Evolutionary conservation across 2,329 filamentous ascomycete species (phyloP).

Genomic region (Neonectria hederae): DNA sequence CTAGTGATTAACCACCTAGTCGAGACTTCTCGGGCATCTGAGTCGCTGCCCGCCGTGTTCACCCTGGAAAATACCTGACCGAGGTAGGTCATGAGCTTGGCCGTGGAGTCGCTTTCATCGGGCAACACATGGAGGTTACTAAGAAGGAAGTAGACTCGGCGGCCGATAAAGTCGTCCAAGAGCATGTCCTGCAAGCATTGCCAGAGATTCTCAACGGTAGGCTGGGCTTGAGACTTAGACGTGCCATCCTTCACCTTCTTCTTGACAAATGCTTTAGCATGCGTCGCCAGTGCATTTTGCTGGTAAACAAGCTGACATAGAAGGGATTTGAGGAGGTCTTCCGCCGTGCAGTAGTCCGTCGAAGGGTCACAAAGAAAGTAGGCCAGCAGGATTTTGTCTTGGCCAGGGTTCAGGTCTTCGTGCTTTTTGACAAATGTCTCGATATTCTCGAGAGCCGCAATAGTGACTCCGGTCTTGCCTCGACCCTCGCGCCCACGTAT

Average conservation of each 20-base stretch:
- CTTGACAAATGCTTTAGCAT: slow-evolving; percentile 48
- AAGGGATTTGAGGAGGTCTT: slow-evolving; percentile 53
- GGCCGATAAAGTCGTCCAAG: slow-evolving; percentile 38
- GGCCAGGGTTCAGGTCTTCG: slow-evolving; percentile 36
- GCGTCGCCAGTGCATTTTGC: slow-evolving; percentile 46
- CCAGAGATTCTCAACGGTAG: slow-evolving; percentile 45
- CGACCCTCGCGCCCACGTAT: slow-evolving; percentile 53
- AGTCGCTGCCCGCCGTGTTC: not conserved
- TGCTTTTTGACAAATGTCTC: slow-evolving; percentile 31
- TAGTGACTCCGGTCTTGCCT: slow-evolving; percentile 53
- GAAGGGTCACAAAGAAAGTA: slow-evolving; percentile 55
- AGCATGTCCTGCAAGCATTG: slow-evolving; percentile 55
- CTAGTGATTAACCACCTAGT: slow-evolving; percentile 55
- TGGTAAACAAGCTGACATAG: slow-evolving; percentile 50
- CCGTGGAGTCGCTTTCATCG: slow-evolving; percentile 39
- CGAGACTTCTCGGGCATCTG: not conserved
- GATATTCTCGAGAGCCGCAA: slow-evolving; percentile 51
- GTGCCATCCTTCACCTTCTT: slow-evolving; percentile 28
- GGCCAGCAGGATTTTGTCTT: slow-evolving; percentile 43
- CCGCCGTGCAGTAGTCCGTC: slow-evolving; percentile 50
- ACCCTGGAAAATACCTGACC: slow-evolving; percentile 6
- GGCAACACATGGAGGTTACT: slow-evolving; percentile 53
- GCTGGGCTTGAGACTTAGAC: slow-evolving; percentile 14
- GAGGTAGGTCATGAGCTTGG: slow-evolving; percentile 17
- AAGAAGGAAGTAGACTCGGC: slow-evolving; percentile 51